Conservation (phyloP, 768 basidiomycete genomes). For the Tricholoma furcatifolium region DNA sequence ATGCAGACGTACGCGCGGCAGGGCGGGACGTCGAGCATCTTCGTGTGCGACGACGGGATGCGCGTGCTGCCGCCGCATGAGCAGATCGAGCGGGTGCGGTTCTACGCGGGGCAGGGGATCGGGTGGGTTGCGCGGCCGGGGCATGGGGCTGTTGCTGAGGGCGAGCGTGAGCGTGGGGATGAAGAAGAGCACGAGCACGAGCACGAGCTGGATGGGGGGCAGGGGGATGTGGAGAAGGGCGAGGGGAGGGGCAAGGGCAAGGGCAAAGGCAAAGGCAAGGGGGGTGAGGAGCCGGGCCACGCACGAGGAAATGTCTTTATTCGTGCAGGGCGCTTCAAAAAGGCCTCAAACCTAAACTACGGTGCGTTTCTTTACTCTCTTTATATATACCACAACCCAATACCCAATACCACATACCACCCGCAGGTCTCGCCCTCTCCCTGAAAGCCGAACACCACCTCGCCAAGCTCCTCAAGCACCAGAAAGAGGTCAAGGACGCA, state of each 20-base stretch:
- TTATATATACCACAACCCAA: neutral
- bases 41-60: constrained; percentile 81
- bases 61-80: constrained; percentile 20
- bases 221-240: constrained; percentile 6
- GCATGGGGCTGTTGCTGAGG: constrained; percentile 9
- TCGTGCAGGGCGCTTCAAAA: constrained; percentile 88
- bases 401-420: constrained; percentile 9
- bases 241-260: neutral
- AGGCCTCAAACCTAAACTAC: constrained; percentile 92
- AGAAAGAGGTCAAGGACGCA: constrained; percentile 8
- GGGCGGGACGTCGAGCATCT: constrained; percentile 74
- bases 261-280: neutral
- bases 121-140: constrained; percentile 19
- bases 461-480: constrained; percentile 34
- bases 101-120: constrained; percentile 15
- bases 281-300: neutral
- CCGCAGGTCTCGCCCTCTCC: constrained; percentile 55
- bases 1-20: constrained; percentile 88
- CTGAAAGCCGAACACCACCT: constrained; percentile 57
- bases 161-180: neutral
- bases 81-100: constrained; percentile 12
- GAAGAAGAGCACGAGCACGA: neutral
- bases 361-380: constrained; percentile 28
- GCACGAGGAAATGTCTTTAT: constrained; percentile 40
- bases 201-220: neutral